Evolutionary conservation across 306 rosid species (phyloP), one percentile per base, ranked within the genome.

Genomic region (Dalbergia cochinchinensis): DNA sequence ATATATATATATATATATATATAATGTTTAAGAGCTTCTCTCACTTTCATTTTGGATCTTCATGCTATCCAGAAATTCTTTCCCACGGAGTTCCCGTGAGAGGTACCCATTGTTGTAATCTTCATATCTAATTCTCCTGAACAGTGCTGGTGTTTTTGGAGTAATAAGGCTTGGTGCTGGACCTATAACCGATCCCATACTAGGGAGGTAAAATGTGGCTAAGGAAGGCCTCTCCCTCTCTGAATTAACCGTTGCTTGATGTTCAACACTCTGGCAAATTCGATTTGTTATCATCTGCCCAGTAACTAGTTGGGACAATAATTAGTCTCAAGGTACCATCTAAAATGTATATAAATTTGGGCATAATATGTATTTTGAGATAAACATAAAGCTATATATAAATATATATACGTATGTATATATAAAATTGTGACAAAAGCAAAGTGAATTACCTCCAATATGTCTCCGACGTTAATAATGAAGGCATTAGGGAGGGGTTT

Each of bases 81-180:
- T 88, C 5, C 85, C 87, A 0, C 5, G 69, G 9, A 85, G 89
- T 74, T 64, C 67, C 1, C 57, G 73, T 4, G 79, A 4, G 37
- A 84, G 33, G n/a, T 11, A 63, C 10, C 77, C 78, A 59, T 4
- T 74, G 44, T 47, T 50, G 67, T 47, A 80, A 8, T 88, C 86
- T n/a, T 11, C 35, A 15, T 67, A 83, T 9, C 75, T 47, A 34
- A 50, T 8, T 7, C 5, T 31, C 50, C 10, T 70, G 47, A 70
- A 50, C 5, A 74, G 39, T 39, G 90, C 82, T 11, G 82, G 90
- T 26, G 14, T 74, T 12, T 83, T 11, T 7, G 79, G 70, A 20
- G 78, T 74, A 1, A 87, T 1, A 47, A 87, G 82, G 69, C 86
- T 85, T n/a, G 84, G 81, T 7, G 87, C 86, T 5, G 90, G 90